Evolutionary conservation across 2,329 filamentous ascomycete species (phyloP).

Genomic region (Myriosclerotinia curreyana): DNA sequence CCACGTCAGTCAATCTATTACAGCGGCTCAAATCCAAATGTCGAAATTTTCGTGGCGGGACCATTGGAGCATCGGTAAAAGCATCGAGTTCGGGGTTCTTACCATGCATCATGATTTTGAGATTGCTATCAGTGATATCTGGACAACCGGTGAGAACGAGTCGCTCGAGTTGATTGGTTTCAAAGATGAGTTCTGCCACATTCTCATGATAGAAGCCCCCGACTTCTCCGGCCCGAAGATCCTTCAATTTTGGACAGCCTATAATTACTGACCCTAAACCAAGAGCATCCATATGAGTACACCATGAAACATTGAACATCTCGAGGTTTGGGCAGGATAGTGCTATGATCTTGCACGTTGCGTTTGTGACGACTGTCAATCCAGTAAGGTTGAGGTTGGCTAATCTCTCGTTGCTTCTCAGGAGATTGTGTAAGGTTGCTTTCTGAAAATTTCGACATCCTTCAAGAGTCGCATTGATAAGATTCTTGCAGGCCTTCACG

Average conservation of each 20-base stretch:
- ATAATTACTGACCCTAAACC: conserved; percentile 72
- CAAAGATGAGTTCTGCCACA: conserved; percentile 72
- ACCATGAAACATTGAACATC: conserved; percentile 89
- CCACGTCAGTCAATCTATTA: conserved; percentile 65
- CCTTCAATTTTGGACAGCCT: conserved; percentile 68
- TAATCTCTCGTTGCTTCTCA: conserved; percentile 70
- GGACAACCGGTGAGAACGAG: conserved; percentile 77
- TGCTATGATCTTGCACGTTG: conserved; percentile 81
- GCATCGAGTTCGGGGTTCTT: conserved; percentile 74
- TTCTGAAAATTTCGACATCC: conserved; percentile 82
- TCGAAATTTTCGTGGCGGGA: conserved; percentile 73
- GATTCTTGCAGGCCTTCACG: conserved; percentile 79
- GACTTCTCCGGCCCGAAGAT: conserved; percentile 80
- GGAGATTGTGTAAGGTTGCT: conserved; percentile 72
- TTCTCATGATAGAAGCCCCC: conserved; percentile 72
- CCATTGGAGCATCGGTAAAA: conserved; percentile 71
- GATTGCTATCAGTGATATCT: conserved; percentile 70
- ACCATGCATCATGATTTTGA: conserved; percentile 74
- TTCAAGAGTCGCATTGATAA: conserved; percentile 84
- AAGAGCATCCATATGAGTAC: conserved; percentile 74
- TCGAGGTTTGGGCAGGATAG: conserved; percentile 79
- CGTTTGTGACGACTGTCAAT: conserved; percentile 74
- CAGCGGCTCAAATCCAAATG: conserved; percentile 86
- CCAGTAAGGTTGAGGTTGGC: conserved; percentile 86
- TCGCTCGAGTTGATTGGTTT: conserved; percentile 77